These are phyloP conservation scores for Neonectria faginata DNA, from an alignment of 2,329 filamentous ascomycete genomes.

Conservation along the genomic window DNA sequence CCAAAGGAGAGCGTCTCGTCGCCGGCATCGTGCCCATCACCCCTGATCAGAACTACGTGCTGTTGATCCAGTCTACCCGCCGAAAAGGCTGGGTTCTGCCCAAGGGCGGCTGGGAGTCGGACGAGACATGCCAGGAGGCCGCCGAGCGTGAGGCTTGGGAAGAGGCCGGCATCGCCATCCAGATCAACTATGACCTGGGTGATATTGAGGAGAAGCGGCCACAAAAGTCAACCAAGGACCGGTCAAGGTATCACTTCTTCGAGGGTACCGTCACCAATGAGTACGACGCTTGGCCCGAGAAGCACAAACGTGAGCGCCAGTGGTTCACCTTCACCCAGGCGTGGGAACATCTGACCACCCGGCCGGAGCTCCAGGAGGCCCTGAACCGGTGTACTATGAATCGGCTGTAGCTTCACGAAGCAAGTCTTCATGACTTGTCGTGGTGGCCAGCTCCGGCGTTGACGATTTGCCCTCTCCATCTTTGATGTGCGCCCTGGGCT, in stretches of 20 bases:
- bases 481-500: conserved; percentile 14
- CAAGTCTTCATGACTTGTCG: conserved; percentile 19
- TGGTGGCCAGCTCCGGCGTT: background rate
- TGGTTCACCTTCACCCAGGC: conserved; percentile 92
- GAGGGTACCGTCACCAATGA: conserved; percentile 90
- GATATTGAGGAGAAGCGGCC: conserved; percentile 86
- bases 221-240: conserved; percentile 76
- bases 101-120: conserved; percentile 97
- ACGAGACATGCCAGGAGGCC: conserved; percentile 88
- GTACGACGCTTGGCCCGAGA: conserved; percentile 91
- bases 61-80: conserved; percentile 92
- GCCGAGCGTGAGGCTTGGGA: conserved; percentile 96
- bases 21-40: conserved; percentile 94
- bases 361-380: conserved; percentile 90
- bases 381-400: conserved; percentile 83
- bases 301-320: conserved; percentile 86
- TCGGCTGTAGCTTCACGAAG: conserved; percentile 42
- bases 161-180: conserved; percentile 91
- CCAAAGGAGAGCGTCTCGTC: conserved; percentile 92
- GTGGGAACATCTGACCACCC: conserved; percentile 77
- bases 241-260: conserved; percentile 80
- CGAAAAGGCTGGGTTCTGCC: conserved; percentile 96
- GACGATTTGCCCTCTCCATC: conserved; percentile 8
- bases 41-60: conserved; percentile 84
- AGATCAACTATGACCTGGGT: conserved; percentile 86